Base-by-base conservation (phyloP, 2,329 filamentous ascomycete species). In the Fusarium sp. region DNA sequence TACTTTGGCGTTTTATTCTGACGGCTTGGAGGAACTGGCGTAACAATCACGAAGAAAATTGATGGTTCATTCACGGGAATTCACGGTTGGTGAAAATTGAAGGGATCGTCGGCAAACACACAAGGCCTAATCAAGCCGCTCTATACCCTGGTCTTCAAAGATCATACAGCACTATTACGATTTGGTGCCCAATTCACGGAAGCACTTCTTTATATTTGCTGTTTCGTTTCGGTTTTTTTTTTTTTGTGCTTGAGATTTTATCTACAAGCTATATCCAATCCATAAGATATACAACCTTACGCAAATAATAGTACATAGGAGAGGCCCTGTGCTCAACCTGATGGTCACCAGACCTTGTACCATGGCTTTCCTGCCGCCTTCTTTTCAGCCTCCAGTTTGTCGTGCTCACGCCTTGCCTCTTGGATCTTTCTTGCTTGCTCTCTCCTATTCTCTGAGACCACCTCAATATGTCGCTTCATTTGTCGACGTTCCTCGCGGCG, bases 391-490 rank as follows among this genome's bases (percentile, higher is more conserved):
- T 82, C 78, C 42, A 77, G 48, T 65, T 75, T 66, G 54, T 77
- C 71, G 71, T 77, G 78, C 73, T 79, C 80, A 76, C 79, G 79
- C 67, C 75, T 78, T 70, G 85, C 85, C 61, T 84, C 83, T 45
- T 82, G 83, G 70, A 86, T 83, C 72, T 83, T 83, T 73, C 82
- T 83, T 65, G 83, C 84, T 71, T 83, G 82, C 61, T 81, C 84
- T 81, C 72, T 85, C 80, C 77, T 91, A 87, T 79, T 91, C 89
- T 83, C 79, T 48, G 79, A 77, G 48, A 82, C 82, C 39, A 86
- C 89, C 79, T 97, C 94, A 61, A 97, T 92, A 8, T 93, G 93
- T 73, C 94, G 87, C 81, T 93, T 92, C 91, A 99, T 95, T 70
- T 94, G 92, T 70, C 91, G 90, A 76, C 91, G 89, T 82, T 98